A percentile compares a stretch with the other conserved stretches of the same genome.
Evolutionary conservation across 441 rosid species (phyloP).

Genomic region (Adansonia rubrostipa): DNA sequence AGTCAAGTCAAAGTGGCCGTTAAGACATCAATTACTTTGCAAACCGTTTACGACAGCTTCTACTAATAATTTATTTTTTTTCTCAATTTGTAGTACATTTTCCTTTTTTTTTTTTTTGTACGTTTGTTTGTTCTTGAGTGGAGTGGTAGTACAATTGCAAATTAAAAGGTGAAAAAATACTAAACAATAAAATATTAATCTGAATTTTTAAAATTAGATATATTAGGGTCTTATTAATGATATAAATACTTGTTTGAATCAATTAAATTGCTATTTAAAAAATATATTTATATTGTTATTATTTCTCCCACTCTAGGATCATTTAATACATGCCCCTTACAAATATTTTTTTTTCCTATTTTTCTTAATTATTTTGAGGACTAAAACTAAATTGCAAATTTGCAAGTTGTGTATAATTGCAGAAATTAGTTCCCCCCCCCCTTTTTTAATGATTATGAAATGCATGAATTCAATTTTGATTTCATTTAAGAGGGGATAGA

Average conservation of each 20-base stretch:
- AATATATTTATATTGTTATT: no score
- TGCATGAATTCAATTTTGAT: not conserved
- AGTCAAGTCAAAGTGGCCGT: conserved; percentile 16
- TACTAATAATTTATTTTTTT: not conserved
- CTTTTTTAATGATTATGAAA: not conserved
- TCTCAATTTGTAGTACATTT: not conserved
- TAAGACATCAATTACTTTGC: not conserved
- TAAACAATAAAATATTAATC: no score
- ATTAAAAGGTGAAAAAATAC: not conserved
- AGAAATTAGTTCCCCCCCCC: not conserved
- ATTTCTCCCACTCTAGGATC: not conserved
- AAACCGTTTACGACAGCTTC: not conserved
- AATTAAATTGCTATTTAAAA: no score
- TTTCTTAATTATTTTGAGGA: not conserved
- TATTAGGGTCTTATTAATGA: no score
- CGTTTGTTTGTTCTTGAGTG: not conserved
- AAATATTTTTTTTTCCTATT: no score
- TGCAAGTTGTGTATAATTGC: not conserved
- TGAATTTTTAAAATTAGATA: no score
- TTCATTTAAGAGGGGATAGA: not conserved
- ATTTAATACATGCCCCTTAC: not conserved
- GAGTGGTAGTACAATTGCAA: not conserved
- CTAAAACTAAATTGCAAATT: not conserved
- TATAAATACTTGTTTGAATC: no score
- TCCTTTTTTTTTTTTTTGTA: no score